These are phyloP conservation scores for Suhomyces faveliae DNA, from an alignment of 805 yeast genomes.

Conservation along the genomic window DNA sequence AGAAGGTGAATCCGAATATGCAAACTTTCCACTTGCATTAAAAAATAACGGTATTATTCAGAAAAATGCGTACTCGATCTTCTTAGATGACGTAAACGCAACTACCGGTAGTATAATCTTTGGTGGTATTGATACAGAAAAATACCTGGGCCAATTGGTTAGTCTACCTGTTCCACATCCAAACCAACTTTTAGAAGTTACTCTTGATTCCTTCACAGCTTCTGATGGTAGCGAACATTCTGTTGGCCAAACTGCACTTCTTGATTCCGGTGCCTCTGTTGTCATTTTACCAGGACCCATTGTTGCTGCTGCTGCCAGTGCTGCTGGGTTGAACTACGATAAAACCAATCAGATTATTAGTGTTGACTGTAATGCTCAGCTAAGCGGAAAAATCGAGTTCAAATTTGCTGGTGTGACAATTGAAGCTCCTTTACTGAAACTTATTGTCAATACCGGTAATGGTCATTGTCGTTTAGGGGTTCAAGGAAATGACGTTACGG, in stretches of 20 bases:
- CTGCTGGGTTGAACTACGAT: background rate
- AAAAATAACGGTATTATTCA: conserved; percentile 28
- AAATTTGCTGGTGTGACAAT: conserved; percentile 8
- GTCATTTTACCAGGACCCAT: conserved; percentile 6
- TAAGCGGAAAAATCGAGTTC: background rate
- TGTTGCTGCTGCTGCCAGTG: background rate
- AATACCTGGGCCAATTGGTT: conserved; percentile 16
- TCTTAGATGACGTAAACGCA: conserved; percentile 18
- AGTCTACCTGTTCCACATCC: conserved; percentile 8
- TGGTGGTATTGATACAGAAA: conserved; percentile 32
- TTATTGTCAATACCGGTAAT: background rate
- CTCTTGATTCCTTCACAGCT: background rate
- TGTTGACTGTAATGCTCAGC: background rate
- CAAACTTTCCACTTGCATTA: conserved; percentile 19
- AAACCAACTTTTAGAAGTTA: background rate
- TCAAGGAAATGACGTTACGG: background rate
- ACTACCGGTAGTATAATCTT: conserved; percentile 23
- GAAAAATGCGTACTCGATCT: conserved; percentile 23
- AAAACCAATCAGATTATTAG: background rate
- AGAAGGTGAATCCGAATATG: background rate
- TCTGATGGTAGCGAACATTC: background rate
- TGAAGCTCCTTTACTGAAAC: conserved; percentile 5
- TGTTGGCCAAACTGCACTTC: background rate
- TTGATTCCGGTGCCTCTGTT: conserved; percentile 12
- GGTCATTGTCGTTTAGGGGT: background rate